Percentiles rank a stretch among this genome's conserved stretches.
These are phyloP conservation scores for Aphanomyces stellatus DNA, from an alignment of 352 stramenopile genomes.

Conservation along the genomic window DNA sequence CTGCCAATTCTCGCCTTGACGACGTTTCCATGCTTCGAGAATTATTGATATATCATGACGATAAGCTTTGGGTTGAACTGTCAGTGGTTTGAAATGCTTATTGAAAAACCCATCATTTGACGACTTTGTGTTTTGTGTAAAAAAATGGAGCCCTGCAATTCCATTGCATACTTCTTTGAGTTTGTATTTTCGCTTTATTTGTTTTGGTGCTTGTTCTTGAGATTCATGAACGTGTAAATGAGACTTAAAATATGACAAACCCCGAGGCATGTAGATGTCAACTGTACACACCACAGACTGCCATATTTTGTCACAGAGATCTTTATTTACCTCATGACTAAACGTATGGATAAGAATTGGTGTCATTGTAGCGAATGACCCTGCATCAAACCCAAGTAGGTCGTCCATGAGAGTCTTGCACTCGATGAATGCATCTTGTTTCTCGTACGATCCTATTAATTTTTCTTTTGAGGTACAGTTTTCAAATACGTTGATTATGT, in stretches of 20 bases:
- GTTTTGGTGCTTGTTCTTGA: not conserved
- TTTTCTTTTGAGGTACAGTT: slow-evolving; percentile 22
- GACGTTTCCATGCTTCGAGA: not conserved
- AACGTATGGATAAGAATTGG: not conserved
- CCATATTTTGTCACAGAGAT: slow-evolving; percentile 17
- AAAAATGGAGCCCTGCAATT: slow-evolving; percentile 1
- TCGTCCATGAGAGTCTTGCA: slow-evolving; percentile 20
- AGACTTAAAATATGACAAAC: slow-evolving; percentile 16
- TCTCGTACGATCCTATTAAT: slow-evolving; percentile 23
- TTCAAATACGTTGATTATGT: slow-evolving; percentile 18
- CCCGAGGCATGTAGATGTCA: slow-evolving; percentile 15
- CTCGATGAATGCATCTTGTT: slow-evolving; percentile 17
- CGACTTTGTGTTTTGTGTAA: not conserved
- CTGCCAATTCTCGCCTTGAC: not conserved
- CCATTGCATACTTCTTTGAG: slow-evolving; percentile 6
- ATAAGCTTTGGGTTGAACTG: not conserved
- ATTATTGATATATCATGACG: not conserved
- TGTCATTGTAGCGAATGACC: slow-evolving; percentile 15
- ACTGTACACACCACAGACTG: not conserved
- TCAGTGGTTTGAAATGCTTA: not conserved
- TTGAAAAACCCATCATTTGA: not conserved
- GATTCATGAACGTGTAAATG: slow-evolving; percentile 16
- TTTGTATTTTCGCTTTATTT: not conserved
- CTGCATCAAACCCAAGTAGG: slow-evolving; percentile 14
- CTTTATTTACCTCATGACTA: slow-evolving; percentile 13